Evolutionary conservation across 1,284 basidiomycete genomes (phyloP).

Genomic region (Trichosporon ovoides): DNA sequence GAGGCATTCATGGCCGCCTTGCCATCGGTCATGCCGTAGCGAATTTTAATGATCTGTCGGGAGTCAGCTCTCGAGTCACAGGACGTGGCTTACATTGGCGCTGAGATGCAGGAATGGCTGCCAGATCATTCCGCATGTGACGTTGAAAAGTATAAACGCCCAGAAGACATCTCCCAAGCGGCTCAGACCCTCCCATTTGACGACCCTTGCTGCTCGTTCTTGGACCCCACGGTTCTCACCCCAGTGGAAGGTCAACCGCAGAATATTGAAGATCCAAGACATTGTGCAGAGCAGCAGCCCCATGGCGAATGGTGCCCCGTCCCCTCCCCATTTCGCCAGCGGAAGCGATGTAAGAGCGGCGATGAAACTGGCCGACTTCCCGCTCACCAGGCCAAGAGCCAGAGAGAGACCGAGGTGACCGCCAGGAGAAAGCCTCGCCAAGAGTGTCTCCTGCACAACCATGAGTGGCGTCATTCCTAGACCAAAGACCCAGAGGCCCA

Average conservation of each 20-base stretch:
- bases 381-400: conserved; percentile 69
- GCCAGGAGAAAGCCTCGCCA: conserved; percentile 64
- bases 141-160: conserved; percentile 59
- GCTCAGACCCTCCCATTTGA: conserved; percentile 26
- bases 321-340: conserved; percentile 52
- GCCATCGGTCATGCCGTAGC: conserved; percentile 60
- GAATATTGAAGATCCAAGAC: conserved; percentile 62
- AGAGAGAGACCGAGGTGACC: conserved; percentile 71
- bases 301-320: conserved; percentile 68
- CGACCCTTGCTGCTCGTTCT: conserved; percentile 5
- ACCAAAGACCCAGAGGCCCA: conserved; percentile 61
- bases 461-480: conserved; percentile 69
- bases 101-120: conserved; percentile 69
- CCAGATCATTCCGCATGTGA: conserved; percentile 73
- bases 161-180: conserved; percentile 71
- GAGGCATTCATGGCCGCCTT: conserved; percentile 63
- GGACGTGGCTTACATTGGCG: conserved; percentile 55
- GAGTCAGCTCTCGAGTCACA: neutral
- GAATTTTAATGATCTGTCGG: conserved; percentile 54
- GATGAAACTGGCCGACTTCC: conserved; percentile 68
- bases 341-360: conserved; percentile 60
- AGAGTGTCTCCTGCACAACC: conserved; percentile 50
- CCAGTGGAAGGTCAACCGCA: conserved; percentile 62
- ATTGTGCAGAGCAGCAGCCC: conserved; percentile 59
- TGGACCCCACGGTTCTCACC: conserved; percentile 48